A percentile compares a stretch with the other conserved stretches of the same genome.
Evolutionary conservation across 1,139 yeast species (phyloP).

Genomic region (Suhomyces bokatorum): DNA sequence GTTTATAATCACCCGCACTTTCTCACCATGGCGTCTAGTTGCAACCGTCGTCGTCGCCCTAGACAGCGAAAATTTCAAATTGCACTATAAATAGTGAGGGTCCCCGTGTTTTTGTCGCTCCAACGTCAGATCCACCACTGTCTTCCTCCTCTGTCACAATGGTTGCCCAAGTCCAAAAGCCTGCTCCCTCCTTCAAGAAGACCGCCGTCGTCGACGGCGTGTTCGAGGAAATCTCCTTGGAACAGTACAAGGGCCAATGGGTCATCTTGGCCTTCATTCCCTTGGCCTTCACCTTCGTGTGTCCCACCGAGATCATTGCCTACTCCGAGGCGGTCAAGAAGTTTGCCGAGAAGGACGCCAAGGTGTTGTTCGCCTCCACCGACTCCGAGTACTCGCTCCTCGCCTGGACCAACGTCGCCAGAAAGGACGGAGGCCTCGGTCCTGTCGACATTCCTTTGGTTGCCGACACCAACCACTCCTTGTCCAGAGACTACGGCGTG

Average conservation of each 20-base stretch:
- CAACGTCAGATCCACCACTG: too few relatives aligned
- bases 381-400: slow-evolving; percentile 96
- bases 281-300: slow-evolving; percentile 97
- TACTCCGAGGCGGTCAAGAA: slow-evolving; percentile 92
- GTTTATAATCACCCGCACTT: slow-evolving; percentile 15
- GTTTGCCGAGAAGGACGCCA: slow-evolving; percentile 84
- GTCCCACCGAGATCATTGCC: slow-evolving; percentile 99
- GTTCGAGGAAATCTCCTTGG: slow-evolving; percentile 91
- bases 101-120: background rate
- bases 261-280: slow-evolving; percentile 95
- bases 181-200: slow-evolving; percentile 94
- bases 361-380: slow-evolving; percentile 93
- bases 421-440: slow-evolving; percentile 98
- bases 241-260: slow-evolving; percentile 97
- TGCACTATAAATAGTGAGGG: slow-evolving; percentile 6
- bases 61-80: background rate
- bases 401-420: slow-evolving; percentile 96
- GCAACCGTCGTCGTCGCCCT: background rate
- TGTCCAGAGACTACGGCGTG: slow-evolving; percentile 95
- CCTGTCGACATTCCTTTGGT: slow-evolving; percentile 89
- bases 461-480: slow-evolving; percentile 95
- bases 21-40: slow-evolving; percentile 5
- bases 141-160: slow-evolving; percentile 38
- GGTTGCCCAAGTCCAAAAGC: slow-evolving; percentile 90
- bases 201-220: slow-evolving; percentile 96